Evolutionary conservation across 768 basidiomycete species (phyloP), one percentile per base, ranked within the genome.

Genomic region (Lactarius trivialis): DNA sequence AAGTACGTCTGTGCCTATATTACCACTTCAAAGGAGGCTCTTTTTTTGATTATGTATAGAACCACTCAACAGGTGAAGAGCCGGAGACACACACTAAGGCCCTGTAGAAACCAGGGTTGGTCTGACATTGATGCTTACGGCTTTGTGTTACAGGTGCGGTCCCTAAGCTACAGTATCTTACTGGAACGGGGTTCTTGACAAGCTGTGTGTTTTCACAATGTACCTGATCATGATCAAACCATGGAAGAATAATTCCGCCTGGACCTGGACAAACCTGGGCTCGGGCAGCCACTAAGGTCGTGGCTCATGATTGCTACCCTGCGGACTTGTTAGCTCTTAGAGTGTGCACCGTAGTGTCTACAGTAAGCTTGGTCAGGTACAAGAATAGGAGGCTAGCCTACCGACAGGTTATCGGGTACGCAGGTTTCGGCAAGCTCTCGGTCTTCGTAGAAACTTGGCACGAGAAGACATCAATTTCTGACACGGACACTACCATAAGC

Each of bases 191-290:
- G 26, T 49, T 55, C 43, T 24, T 45, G 43, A 24, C 9, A 24
- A 24, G 43, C 21, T 12, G 21, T 21, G 8, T 32, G 21, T 12
- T 33, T 7, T 7, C 41, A 53, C 52, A 54, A 19, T 7, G 60
- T 50, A 43, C 61, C 55, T 57, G 37, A 48, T 55, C 53, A 49
- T 45, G 49, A 48, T 49, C 53, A 49, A 49, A 50, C 54, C 49
- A 56, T 26, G 37, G 36, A 51, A 51, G 37, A 56, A 26, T 43
- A 49, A 34, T 55, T 45, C n/a, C 24, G 12, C 45, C 21, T 24
- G 19, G 24, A 48, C 24, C 12, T 48, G 55, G 55, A 36, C 21
- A 48, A 21, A 34, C 56, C 43, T 24, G 12, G 45, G 21, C 21
- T 15, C 6, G 45, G 24, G 21, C 45, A 6, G 24, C 45, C 8